phyloP scores from a whole-genome alignment of 768 basidiomycete genomes.

The Phanerodontia chrysosporium region DNA sequence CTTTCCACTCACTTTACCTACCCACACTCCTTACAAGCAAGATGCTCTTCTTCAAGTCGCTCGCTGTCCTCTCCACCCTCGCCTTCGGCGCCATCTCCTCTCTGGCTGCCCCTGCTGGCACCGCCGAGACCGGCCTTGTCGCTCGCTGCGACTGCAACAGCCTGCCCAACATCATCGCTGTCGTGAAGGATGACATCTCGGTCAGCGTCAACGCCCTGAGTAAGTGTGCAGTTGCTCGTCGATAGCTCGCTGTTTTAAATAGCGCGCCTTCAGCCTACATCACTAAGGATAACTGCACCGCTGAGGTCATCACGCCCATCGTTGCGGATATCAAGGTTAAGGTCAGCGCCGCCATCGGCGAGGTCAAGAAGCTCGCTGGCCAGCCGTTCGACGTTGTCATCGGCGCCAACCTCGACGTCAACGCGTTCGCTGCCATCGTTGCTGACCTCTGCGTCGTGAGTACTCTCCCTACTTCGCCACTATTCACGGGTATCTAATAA shows the following conservation, averaged over 20 bases:
- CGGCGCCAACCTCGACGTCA: conserved; percentile 19
- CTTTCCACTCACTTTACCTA: conserved; percentile 8
- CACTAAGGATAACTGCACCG: conserved; percentile 20
- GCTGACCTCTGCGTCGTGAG: conserved; percentile 20
- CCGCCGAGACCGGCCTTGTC: conserved; percentile 13
- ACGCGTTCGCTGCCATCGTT: conserved; percentile 23
- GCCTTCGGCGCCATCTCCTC: conserved; percentile 25
- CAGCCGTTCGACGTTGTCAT: conserved; percentile 22
- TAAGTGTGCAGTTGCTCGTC: conserved; percentile 15
- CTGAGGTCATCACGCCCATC: conserved; percentile 18
- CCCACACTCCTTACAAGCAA: conserved; percentile 28
- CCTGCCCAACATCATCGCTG: conserved; percentile 27
- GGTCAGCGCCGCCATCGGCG: conserved; percentile 19
- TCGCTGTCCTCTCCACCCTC: conserved; percentile 22
- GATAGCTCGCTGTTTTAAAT: neutral
- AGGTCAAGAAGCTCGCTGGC: conserved; percentile 26
- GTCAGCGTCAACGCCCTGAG: conserved; percentile 22
- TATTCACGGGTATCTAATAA: neutral
- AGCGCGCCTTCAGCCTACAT: conserved; percentile 4
- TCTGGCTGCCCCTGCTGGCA: conserved; percentile 7
- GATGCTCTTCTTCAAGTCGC: conserved; percentile 33
- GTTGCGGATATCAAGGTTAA: conserved; percentile 22
- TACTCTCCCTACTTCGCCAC: neutral
- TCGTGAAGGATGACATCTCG: conserved; percentile 14
- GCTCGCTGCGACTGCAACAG: conserved; percentile 17